Percentiles rank a stretch among this genome's conserved stretches.
phyloP scores from a whole-genome alignment of 352 stramenopile genomes.

The Phytophthora nicotianae region DNA sequence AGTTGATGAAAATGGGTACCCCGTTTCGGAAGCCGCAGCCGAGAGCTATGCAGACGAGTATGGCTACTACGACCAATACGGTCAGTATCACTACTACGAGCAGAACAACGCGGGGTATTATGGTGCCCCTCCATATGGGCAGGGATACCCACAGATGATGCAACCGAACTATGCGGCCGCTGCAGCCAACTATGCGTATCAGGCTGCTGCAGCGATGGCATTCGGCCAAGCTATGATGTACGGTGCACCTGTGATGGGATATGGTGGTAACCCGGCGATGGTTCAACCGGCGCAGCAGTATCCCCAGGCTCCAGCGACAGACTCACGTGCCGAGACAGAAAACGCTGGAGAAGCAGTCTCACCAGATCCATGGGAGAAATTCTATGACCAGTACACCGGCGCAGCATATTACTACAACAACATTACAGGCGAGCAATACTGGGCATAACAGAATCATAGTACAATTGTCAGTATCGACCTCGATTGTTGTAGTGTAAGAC shows the following conservation, averaged over 20 bases:
- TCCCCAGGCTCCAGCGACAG: conserved; percentile 5
- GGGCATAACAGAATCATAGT: conserved; percentile 47
- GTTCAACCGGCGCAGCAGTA: conserved; percentile 28
- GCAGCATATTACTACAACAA: conserved; percentile 91
- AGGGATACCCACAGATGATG: conserved; percentile 41
- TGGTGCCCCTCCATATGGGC: conserved; percentile 27
- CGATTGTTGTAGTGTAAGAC: conserved; percentile 6
- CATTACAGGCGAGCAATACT: conserved; percentile 86
- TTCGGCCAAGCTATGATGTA: conserved; percentile 53
- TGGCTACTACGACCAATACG: conserved; percentile 82
- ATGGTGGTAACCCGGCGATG: conserved; percentile 32
- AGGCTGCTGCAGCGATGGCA: conserved; percentile 64
- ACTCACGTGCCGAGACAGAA: conserved; percentile 1
- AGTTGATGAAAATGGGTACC: conserved; percentile 41
- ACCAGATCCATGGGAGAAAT: conserved; percentile 82
- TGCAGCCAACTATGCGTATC: conserved; percentile 60
- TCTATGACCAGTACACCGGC: conserved; percentile 87
- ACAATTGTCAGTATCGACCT: conserved; percentile 14
- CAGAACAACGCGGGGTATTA: conserved; percentile 44
- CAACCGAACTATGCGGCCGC: conserved; percentile 59
- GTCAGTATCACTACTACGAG: conserved; percentile 88
- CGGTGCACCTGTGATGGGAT: conserved; percentile 46
- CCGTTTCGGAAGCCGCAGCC: conserved; percentile 6
- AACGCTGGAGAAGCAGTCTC: conserved; percentile 33
- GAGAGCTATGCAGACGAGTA: conserved; percentile 73